Evolutionary conservation across 1,284 basidiomycete species (phyloP), one percentile per base, ranked within the genome.

Genomic region (Fomes fomentarius): DNA sequence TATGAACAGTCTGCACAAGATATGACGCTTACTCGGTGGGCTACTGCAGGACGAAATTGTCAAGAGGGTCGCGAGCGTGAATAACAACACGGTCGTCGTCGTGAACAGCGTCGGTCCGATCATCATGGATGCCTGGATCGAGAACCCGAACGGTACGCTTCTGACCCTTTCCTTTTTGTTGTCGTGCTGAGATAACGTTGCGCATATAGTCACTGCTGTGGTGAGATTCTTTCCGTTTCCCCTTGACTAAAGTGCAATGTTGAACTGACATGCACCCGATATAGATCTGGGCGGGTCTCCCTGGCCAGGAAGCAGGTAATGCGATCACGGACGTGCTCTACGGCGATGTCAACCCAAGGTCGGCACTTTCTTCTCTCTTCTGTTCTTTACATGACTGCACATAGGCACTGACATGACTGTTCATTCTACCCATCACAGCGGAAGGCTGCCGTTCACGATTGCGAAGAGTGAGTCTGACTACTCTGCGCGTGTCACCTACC

Each of bases 381-480:
- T n/a, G n/a, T n/a, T n/a, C n/a, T n/a, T n/a, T n/a, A n/a, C n/a
- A n/a, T n/a, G n/a, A n/a, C n/a, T n/a, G 17, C 17, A 43, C 6
- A 31, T 10, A 19, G 17, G 17, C 35, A 19, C 17, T n/a, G 12
- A 43, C 9, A 21, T 5, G 14, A 25, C 2, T 17, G 7, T 6
- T 12, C 11, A 25, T 24, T 30, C 28, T 3, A 4, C 17, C 9
- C 43, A 14, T 24, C 1, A 15, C 37, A 60, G 83, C 28, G 92
- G 83, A 11, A 78, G 84, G 38, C 71, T 94, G 28, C 89, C 91
- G 0, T 91, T 91, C 71, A 91, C 90, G 1, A 91, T 92, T 62
- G 90, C 87, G 37, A 87, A 86, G 72, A 69, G 76, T 19, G 57
- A 72, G 2, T 63, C 71, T 28, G 91, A 94, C 67, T 94, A 92